Evolutionary conservation across 208 protist species (phyloP).

Genomic region (Leishmania major): DNA sequence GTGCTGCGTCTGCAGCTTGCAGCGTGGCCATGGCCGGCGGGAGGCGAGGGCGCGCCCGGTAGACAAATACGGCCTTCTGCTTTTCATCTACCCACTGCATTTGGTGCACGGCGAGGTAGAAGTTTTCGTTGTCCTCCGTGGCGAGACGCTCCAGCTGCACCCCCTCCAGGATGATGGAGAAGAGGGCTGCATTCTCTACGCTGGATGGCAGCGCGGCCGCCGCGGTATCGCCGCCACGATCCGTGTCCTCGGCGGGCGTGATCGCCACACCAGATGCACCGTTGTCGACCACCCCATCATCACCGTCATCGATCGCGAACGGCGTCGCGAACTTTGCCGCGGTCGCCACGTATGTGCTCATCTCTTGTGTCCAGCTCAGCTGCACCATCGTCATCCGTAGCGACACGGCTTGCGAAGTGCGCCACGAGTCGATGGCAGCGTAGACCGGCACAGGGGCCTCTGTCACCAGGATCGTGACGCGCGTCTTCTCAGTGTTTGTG

Average conservation of each 20-base stretch:
- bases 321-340: background rate
- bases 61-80: conserved; percentile 37
- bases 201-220: background rate
- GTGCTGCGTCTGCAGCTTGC: background rate
- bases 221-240: background rate
- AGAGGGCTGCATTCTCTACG: conserved; percentile 18
- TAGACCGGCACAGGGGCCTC: conserved; percentile 48
- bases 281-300: background rate
- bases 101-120: conserved; percentile 54
- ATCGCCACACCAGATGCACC: background rate
- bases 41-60: conserved; percentile 52
- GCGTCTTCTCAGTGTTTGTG: conserved; percentile 60
- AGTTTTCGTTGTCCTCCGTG: conserved; percentile 52
- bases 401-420: conserved; percentile 38
- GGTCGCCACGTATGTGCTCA: conserved; percentile 11
- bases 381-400: conserved; percentile 52
- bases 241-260: background rate
- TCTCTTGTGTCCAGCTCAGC: conserved; percentile 42
- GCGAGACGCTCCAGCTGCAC: conserved; percentile 50
- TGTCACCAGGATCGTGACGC: conserved; percentile 65
- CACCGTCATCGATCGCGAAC: conserved; percentile 3
- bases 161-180: conserved; percentile 57
- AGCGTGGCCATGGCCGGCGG: conserved; percentile 7
- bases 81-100: conserved; percentile 72
- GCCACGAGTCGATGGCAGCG: conserved; percentile 48